phyloP scores from a whole-genome alignment of 2,329 filamentous ascomycete species.

The Sporothrix brunneoviolacea region DNA sequence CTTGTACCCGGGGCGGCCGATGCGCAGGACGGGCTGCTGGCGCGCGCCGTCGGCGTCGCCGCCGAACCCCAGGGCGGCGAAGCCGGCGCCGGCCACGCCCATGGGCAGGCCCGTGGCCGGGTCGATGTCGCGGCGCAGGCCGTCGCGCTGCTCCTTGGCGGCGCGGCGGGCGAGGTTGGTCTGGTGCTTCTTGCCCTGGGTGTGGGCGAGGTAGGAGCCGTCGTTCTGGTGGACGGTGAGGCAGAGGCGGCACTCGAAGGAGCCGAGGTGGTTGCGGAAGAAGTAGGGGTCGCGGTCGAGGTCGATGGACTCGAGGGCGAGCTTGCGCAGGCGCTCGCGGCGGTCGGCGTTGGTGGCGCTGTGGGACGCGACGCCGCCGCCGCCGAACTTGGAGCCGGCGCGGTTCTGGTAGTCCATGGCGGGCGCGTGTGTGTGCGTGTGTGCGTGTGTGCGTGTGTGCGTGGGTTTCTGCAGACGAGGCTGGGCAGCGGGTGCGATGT shows the following conservation, averaged over 20 bases:
- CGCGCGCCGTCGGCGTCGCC: constrained; percentile 28
- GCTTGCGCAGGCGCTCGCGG: constrained; percentile 92
- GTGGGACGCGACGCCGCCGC: constrained; percentile 89
- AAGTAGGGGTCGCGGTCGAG: constrained; percentile 99
- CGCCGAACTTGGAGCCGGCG: constrained; percentile 94
- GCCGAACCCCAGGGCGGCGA: constrained; percentile 48
- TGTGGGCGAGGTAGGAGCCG: constrained; percentile 96
- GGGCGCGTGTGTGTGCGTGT: background rate
- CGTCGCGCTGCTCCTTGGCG: constrained; percentile 90
- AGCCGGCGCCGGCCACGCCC: constrained; percentile 68
- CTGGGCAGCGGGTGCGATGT: no score
- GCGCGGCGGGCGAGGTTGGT: constrained; percentile 94
- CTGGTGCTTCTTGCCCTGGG: constrained; percentile 97
- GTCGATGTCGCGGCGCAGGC: constrained; percentile 61
- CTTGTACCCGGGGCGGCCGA: constrained; percentile 92
- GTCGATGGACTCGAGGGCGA: constrained; percentile 97
- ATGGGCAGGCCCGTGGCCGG: constrained; percentile 63
- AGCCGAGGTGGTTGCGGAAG: constrained; percentile 99
- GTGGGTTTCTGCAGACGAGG: background rate
- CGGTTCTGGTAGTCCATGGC: constrained; percentile 77
- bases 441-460: background rate
- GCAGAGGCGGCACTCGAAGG: constrained; percentile 94
- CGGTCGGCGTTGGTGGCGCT: constrained; percentile 94
- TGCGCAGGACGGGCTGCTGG: constrained; percentile 85
- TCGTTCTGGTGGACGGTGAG: constrained; percentile 98